Evolutionary conservation across 2,329 filamentous ascomycete species (phyloP).

Genomic region (Cladosporium sp.): DNA sequence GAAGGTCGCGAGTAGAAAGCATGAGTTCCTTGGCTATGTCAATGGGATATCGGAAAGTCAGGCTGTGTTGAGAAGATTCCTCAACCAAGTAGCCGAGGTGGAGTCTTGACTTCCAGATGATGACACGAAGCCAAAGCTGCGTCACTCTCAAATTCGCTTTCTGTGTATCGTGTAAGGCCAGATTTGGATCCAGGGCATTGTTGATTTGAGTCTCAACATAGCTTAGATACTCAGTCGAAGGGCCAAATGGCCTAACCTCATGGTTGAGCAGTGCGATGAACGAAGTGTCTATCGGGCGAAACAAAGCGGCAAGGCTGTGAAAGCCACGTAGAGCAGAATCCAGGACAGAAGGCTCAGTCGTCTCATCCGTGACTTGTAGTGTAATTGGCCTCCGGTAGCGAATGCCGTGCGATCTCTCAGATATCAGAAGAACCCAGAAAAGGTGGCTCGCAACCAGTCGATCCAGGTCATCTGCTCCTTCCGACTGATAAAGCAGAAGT

Average conservation of each 20-base stretch:
- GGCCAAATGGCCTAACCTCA: background rate
- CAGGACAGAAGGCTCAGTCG: background rate
- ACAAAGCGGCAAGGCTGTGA: background rate
- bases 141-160: constrained; percentile 10
- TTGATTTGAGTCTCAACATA: constrained; percentile 5
- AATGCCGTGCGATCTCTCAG: constrained; percentile 8
- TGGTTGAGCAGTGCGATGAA: constrained; percentile 6
- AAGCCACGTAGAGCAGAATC: constrained; percentile 3
- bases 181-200: background rate
- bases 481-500: background rate
- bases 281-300: constrained; percentile 7
- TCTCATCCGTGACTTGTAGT: constrained; percentile 2
- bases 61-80: constrained; percentile 7
- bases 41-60: constrained; percentile 8
- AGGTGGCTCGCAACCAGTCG: background rate
- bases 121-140: constrained; percentile 7
- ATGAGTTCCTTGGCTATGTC: constrained; percentile 9
- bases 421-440: constrained; percentile 3
- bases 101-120: constrained; percentile 4
- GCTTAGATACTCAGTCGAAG: constrained; percentile 1
- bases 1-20: constrained; percentile 8
- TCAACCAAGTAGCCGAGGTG: constrained; percentile 7
- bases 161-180: constrained; percentile 4
- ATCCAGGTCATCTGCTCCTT: background rate
- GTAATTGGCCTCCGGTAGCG: constrained; percentile 2